Base-by-base conservation (phyloP, 2,329 filamentous ascomycete genomes). In the Diplodia intermedia region DNA sequence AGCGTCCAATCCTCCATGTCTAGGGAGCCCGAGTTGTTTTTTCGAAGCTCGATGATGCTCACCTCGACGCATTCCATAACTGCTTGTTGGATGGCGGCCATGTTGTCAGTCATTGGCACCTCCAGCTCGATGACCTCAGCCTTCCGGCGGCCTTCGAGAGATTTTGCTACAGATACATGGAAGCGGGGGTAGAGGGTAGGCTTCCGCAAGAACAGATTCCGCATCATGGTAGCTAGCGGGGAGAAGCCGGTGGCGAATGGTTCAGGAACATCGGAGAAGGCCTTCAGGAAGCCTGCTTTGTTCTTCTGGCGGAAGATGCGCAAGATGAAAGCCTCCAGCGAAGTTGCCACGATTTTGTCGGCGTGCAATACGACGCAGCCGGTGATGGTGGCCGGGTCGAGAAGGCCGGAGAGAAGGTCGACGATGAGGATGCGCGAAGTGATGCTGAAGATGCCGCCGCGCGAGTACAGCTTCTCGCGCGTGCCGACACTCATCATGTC, bases 1-100 rank as follows among this genome's bases (percentile, higher is more conserved):
- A 97, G 84, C 61, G 93, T 97, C 94, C 94, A 98, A 75, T 97
- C 94, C 69, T 96, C 94, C 89, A 98, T 94, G 73, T 98, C 94
- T 7, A 99, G 83, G 20, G 66, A 52, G 2, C 93, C 94, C 1
- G 89, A 86, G 75, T 97, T 98, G 20, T 89, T 88, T 80, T 97
- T 98, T 77, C 94, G 96, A 53, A 99, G 85, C 80, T 99, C 95
- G 67, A 91, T 89, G 71, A 99, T 95, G 76, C 93, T 97, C 72
- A 93, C 90, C 79, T 98, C 94, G 20, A 99, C 94, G 76, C 95
- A 99, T 77, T 98, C 94, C 79, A 99, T 88, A 69, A 98, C 90
- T 31, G 95, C 94, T 71, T 92, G 94, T 76, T 99, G 95, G 50
- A 99, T 97, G 52, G 93, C 89, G 69, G 87, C 88, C 95, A 99